Evolutionary conservation across 768 basidiomycete genomes (phyloP).

Genomic region (Steccherinum ochraceum): DNA sequence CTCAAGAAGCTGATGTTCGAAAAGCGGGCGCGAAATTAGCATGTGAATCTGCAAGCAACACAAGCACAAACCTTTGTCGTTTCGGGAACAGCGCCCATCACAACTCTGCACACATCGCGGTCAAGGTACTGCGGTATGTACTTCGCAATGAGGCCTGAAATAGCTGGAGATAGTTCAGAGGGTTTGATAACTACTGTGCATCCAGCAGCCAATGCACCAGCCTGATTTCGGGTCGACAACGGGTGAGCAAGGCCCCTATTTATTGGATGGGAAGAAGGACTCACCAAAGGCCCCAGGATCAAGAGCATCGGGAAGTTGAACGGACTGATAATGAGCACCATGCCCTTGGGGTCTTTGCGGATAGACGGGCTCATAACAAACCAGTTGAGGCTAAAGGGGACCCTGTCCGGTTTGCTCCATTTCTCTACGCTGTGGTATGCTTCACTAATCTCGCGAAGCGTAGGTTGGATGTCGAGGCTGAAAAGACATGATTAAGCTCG

Average conservation of each 20-base stretch:
- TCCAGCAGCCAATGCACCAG: slow-evolving; percentile 75
- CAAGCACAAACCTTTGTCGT: slow-evolving; percentile 40
- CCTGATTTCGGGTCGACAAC: slow-evolving; percentile 9
- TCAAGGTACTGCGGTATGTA: slow-evolving; percentile 76
- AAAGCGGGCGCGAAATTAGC: background rate
- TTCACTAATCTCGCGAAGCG: slow-evolving; percentile 43
- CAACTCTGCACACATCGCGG: slow-evolving; percentile 51
- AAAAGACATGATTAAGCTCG: background rate
- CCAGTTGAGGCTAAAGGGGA: slow-evolving; percentile 50
- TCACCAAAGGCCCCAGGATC: slow-evolving; percentile 48
- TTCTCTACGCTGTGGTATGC: slow-evolving; percentile 62
- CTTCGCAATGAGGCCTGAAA: slow-evolving; percentile 53
- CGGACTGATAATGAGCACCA: slow-evolving; percentile 61
- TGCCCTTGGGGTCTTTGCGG: slow-evolving; percentile 73
- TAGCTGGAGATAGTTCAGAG: slow-evolving; percentile 58
- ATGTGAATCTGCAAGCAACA: background rate
- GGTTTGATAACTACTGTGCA: slow-evolving; percentile 70
- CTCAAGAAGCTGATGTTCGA: slow-evolving; percentile 50
- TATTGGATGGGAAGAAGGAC: slow-evolving; percentile 11
- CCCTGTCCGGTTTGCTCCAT: slow-evolving; percentile 65
- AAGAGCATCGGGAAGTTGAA: slow-evolving; percentile 74
- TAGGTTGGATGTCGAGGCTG: slow-evolving; percentile 57
- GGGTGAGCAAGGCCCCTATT: background rate
- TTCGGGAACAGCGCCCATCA: slow-evolving; percentile 64
- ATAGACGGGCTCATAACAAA: slow-evolving; percentile 56